These are phyloP conservation scores for Penicillium expansum DNA, from an alignment of 2,329 filamentous ascomycete genomes.

Conservation along the genomic window DNA sequence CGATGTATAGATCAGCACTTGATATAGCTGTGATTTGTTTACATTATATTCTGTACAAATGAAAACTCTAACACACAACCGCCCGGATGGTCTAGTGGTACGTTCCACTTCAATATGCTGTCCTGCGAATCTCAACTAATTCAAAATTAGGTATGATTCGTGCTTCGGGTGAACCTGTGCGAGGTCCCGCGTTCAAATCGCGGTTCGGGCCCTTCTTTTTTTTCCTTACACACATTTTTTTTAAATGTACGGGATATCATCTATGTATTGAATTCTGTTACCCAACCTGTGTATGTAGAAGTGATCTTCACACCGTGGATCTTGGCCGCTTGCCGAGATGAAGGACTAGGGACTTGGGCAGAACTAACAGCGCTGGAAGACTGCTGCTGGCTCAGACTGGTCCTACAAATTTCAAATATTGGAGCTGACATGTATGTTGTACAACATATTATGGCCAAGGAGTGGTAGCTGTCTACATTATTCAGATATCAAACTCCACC, in stretches of 20 bases:
- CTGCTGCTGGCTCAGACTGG: neutral
- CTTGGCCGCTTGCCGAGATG: constrained; percentile 2
- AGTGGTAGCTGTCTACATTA: neutral
- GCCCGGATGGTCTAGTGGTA: constrained; percentile 3
- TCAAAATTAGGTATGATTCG: neutral
- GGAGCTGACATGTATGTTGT: too few relatives aligned
- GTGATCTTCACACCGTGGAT: neutral
- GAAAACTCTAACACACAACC: neutral
- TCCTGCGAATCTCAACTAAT: constrained; percentile 1
- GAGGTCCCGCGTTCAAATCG: constrained; percentile 3
- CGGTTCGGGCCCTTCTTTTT: neutral
- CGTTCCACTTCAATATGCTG: neutral
- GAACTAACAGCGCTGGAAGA: neutral
- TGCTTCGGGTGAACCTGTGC: constrained; percentile 1
- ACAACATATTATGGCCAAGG: too few relatives aligned
- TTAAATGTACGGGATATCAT: too few relatives aligned
- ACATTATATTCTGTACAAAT: too few relatives aligned
- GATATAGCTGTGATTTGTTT: too few relatives aligned
- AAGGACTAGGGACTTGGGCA: neutral
- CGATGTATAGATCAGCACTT: neutral
- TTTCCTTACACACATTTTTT: too few relatives aligned
- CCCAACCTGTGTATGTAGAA: too few relatives aligned
- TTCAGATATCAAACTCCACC: neutral
- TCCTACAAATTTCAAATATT: constrained; percentile 32
- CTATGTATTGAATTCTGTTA: too few relatives aligned